Evolutionary conservation across 2,329 filamentous ascomycete genomes (phyloP), one percentile per base, ranked within the genome.

Genomic region (Cercospora nicotianae): DNA sequence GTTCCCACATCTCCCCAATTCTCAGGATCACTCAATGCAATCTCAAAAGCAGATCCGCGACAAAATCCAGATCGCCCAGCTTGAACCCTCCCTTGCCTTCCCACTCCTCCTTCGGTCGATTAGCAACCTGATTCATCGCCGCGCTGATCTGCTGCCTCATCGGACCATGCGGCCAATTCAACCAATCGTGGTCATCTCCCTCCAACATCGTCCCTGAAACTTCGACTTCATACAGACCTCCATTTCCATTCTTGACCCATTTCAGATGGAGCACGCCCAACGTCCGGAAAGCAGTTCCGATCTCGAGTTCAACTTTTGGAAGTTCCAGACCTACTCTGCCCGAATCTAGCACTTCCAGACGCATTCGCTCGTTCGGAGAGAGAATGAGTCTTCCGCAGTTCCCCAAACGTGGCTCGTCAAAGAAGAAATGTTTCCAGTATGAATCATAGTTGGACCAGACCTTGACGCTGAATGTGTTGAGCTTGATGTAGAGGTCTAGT

Each of bases 381-480:
- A 73, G 66, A 9, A 61, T 12, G 2, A 71, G 1, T 53, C 62
- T 58, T 28, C 71, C 70, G 60, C 67, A 69, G 28, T 55, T 55
- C 2, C 36, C 26, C 10, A 70, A 2, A 18, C 68, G 67, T 10
- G 36, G 26, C 6, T 60, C 26, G 4, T 68, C 53, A 16, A 12
- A 20, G 61, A 64, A 72, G 55, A 68, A 68, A 0, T 61, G 13
- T 8, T 61, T 39, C n/a, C 10, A 20, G 13, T 3, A 18, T 4
- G 57, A 42, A 36, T 72, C 70, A 70, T 73, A 72, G 53, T 73
- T 72, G 42, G 63, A 51, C 72, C 72, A 73, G 67, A 72, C 28
- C 13, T 60, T 64, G n/a, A 65, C 60, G 13, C 20, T 33, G 63
- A 73, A 33, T 18, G 67, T 68, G 45, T 58, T 62, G 26, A 61